These are phyloP conservation scores for Coemansia sp. DNA, from an alignment of 192 early-diverging fungal species.

Conservation along the genomic window DNA sequence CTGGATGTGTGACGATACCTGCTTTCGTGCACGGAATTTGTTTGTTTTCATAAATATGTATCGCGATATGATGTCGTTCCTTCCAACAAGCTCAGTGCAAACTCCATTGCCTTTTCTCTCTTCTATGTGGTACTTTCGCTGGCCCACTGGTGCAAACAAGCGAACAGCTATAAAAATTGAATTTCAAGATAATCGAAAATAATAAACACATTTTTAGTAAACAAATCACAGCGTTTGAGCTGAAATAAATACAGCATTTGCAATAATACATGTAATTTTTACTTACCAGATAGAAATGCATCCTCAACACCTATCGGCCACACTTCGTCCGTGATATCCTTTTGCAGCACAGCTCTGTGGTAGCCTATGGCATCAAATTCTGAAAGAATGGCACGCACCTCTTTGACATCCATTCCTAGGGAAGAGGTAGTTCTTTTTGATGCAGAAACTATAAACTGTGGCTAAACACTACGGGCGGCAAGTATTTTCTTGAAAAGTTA, in stretches of 20 bases:
- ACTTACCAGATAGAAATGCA: conserved; percentile 33
- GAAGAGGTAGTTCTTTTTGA: neutral
- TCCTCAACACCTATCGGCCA: conserved; percentile 44
- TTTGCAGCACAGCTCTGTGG: conserved; percentile 24
- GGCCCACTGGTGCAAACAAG: conserved; percentile 41
- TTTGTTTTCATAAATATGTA: conserved; percentile 68
- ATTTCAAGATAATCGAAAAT: neutral
- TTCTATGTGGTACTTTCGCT: conserved; percentile 50
- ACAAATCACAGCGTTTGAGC: neutral
- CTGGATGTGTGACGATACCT: conserved; percentile 79
- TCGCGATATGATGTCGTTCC: conserved; percentile 76
- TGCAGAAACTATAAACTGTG: neutral
- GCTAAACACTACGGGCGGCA: neutral
- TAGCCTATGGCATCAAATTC: conserved; percentile 36
- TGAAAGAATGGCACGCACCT: conserved; percentile 24
- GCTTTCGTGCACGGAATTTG: conserved; percentile 70
- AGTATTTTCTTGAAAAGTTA: neutral
- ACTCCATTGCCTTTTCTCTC: conserved; percentile 16
- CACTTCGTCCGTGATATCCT: conserved; percentile 28
- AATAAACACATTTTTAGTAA: neutral
- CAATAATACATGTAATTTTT: neutral
- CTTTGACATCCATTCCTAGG: conserved; percentile 35
- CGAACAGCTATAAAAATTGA: conserved; percentile 25
- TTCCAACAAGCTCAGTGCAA: conserved; percentile 50
- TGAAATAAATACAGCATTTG: neutral